Base-by-base conservation (phyloP, 345 rosid species). In the Gossypium mustelinum region DNA sequence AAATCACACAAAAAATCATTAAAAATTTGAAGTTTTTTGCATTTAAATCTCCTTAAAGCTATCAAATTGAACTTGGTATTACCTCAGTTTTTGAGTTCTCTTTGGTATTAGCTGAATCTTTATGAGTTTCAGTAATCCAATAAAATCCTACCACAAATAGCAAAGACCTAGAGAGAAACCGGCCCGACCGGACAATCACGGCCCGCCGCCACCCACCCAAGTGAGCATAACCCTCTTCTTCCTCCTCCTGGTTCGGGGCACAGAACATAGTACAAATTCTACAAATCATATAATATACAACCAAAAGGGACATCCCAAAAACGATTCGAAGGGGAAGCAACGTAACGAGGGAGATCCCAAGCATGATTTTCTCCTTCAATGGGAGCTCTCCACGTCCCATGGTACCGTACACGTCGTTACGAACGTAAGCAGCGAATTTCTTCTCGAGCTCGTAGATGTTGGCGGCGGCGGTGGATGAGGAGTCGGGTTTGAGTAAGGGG, bases 171-270 rank as follows among this genome's bases (percentile, higher is more conserved):
- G 92, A 83, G 11, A 91, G 78, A 60, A 95, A 85, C 84, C 89
- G 85, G 67, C 99, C 99, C 62, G 74, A 84, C 51, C 59, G 62
- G 4, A 95, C 89, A 67, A 91, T 85, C 52, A 90, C 92, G 51
- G 81, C 79, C 78, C 99, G 68, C 81, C 94, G 84, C 99, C 99
- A 95, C 60, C 99, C 98, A 39, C 85, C 85, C 94, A 95, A 68
- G 77, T 95, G 98, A 39, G 97, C 98, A 76, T 89, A 95, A 80
- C 89, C 94, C 84, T 93, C 98, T 86, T 93, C 97, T 79, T 82
- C 96, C 72, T 80, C 88, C 60, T 85, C 92, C 74, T 90, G 88
- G 74, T 90, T 86, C 29, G 99, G 98, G 45, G 86, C 81, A 45
- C 84, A 90, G 72, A 92, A 91, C 8, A 88, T 77, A 73, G 98